Evolutionary conservation across 2,329 filamentous ascomycete species (phyloP).

Genomic region (Colletotrichum cordylinicola): DNA sequence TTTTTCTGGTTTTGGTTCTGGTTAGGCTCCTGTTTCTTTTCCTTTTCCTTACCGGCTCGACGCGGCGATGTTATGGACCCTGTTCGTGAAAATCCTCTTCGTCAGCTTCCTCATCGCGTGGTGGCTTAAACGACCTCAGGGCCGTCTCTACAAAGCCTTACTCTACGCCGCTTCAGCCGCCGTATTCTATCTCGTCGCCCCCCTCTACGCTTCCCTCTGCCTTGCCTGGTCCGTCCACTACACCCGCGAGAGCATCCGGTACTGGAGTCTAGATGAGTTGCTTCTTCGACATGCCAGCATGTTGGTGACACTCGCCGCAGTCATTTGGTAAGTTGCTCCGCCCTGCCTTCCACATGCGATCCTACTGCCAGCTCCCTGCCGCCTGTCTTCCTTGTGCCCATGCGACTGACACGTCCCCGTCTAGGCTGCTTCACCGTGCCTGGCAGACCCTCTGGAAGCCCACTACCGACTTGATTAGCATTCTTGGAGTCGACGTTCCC

Average conservation of each 20-base stretch:
- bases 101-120: conserved; percentile 24
- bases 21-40: background rate
- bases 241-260: conserved; percentile 20
- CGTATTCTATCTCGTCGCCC: conserved; percentile 23
- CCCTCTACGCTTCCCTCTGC: conserved; percentile 13
- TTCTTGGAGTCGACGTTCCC: conserved; percentile 93
- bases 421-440: conserved; percentile 82
- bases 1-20: background rate
- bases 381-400: background rate
- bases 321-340: conserved; percentile 53
- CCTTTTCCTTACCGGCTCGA: conserved; percentile 3
- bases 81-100: conserved; percentile 23
- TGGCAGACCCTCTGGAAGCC: conserved; percentile 90
- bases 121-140: conserved; percentile 23
- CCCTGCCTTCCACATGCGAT: background rate
- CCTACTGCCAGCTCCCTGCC: background rate
- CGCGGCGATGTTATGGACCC: conserved; percentile 26
- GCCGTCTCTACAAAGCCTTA: conserved; percentile 18
- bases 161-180: conserved; percentile 16
- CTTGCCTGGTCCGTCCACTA: conserved; percentile 22
- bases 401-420: background rate
- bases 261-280: conserved; percentile 51
- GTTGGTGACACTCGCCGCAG: conserved; percentile 58
- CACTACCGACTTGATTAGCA: conserved; percentile 86
- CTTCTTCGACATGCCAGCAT: conserved; percentile 58